Evolutionary conservation across 257 asterid species (phyloP).

Genomic region (Petunia secreta): DNA sequence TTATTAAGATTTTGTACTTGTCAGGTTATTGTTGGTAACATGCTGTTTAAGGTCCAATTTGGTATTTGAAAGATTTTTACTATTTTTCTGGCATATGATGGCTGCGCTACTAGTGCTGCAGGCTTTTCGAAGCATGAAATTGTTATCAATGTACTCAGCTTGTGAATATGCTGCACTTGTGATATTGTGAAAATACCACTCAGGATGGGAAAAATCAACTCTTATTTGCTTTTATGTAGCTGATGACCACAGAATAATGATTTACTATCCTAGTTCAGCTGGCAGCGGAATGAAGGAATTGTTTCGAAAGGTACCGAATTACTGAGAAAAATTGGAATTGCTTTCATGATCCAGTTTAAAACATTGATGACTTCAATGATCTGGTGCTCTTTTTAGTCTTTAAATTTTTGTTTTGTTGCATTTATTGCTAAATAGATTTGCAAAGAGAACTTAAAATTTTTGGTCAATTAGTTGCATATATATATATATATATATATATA

Average conservation of each 20-base stretch:
- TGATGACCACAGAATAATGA: slow-evolving; percentile 97
- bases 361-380: too few relatives aligned
- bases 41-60: neutral
- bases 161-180: slow-evolving; percentile 10
- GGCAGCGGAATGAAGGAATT: slow-evolving; percentile 99
- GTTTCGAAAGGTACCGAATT: slow-evolving; percentile 80
- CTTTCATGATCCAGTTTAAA: slow-evolving; percentile 13
- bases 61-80: neutral
- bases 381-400: too few relatives aligned
- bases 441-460: too few relatives aligned
- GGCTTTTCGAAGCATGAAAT: neutral
- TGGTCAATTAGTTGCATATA: too few relatives aligned
- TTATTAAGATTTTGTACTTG: slow-evolving; percentile 10
- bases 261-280: slow-evolving; percentile 96
- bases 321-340: slow-evolving; percentile 18
- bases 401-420: too few relatives aligned
- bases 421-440: too few relatives aligned
- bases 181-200: slow-evolving; percentile 2
- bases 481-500: too few relatives aligned
- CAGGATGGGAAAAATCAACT: slow-evolving; percentile 26
- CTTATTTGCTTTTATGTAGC: slow-evolving; percentile 57
- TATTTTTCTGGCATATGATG: neutral
- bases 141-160: neutral
- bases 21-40: neutral
- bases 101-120: neutral